Evolutionary conservation across 1,139 yeast species (phyloP).

Genomic region (Kurtzmaniella quercitrusa): DNA sequence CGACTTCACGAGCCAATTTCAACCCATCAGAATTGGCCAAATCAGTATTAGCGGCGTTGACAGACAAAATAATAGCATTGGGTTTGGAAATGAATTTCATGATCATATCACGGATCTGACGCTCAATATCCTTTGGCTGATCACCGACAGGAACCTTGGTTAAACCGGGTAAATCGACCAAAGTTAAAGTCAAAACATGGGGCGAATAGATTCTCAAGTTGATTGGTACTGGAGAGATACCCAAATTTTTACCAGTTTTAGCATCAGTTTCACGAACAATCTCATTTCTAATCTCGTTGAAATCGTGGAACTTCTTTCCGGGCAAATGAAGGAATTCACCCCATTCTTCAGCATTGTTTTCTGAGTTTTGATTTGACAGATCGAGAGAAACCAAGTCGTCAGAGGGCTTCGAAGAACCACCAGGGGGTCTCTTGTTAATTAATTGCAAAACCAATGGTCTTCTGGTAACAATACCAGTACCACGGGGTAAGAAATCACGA

Average conservation of each 20-base stretch:
- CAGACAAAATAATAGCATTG: conserved; percentile 91
- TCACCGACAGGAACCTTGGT: conserved; percentile 99
- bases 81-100: conserved; percentile 93
- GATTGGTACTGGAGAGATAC: conserved; percentile 90
- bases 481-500: conserved; percentile 91
- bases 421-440: conserved; percentile 58
- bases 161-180: conserved; percentile 96
- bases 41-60: conserved; percentile 96
- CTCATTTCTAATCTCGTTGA: conserved; percentile 87
- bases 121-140: conserved; percentile 96
- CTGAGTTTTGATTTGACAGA: conserved; percentile 42
- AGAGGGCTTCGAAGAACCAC: conserved; percentile 5
- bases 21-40: conserved; percentile 97
- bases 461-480: conserved; percentile 94
- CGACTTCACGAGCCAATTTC: conserved; percentile 94
- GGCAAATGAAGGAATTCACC: conserved; percentile 96
- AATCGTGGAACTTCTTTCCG: conserved; percentile 80
- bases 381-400: conserved; percentile 26
- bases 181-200: conserved; percentile 88
- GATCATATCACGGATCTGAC: conserved; percentile 90
- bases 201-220: conserved; percentile 94
- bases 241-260: conserved; percentile 88
- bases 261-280: conserved; percentile 93
- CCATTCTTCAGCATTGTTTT: conserved; percentile 92
- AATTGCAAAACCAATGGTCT: conserved; percentile 84